Percentiles rank a stretch among this genome's conserved stretches.
phyloP scores from a whole-genome alignment of 2,329 filamentous ascomycete genomes.

The Tetracladium maxilliforme region DNA sequence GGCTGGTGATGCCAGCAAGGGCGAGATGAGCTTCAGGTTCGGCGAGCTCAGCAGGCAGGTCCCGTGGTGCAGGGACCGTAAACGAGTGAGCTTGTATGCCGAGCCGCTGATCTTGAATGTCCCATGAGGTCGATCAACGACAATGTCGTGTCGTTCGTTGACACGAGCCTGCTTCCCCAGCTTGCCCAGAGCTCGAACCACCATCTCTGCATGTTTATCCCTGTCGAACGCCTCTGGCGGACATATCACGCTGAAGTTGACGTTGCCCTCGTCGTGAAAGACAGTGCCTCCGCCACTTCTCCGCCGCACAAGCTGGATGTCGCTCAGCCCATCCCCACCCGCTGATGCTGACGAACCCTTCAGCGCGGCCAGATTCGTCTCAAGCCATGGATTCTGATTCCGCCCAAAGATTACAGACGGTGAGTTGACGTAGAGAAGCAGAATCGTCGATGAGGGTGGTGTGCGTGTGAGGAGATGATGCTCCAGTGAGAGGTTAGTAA shows the following conservation, averaged over 20 bases:
- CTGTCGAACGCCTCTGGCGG: conserved; percentile 65
- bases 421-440: conserved; percentile 79
- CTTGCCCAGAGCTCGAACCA: conserved; percentile 61
- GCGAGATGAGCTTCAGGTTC: conserved; percentile 54
- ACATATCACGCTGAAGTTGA: conserved; percentile 89
- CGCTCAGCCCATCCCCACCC: conserved; percentile 9
- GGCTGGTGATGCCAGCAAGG: conserved; percentile 64
- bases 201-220: conserved; percentile 82
- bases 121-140: conserved; percentile 39
- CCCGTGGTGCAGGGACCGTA: conserved; percentile 78
- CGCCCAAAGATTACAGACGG: conserved; percentile 84
- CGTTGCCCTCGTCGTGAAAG: conserved; percentile 84
- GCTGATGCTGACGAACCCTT: too few species aligned
- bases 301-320: conserved; percentile 56
- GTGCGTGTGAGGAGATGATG: conserved; percentile 72
- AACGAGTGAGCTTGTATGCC: conserved; percentile 80
- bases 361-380: conserved; percentile 61
- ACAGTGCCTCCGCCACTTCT: conserved; percentile 85
- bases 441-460: conserved; percentile 54
- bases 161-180: conserved; percentile 52
- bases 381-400: conserved; percentile 96
- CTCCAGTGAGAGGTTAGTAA: conserved; percentile 86
- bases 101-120: conserved; percentile 80
- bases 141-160: conserved; percentile 88
- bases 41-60: conserved; percentile 73